These are phyloP conservation scores for Binderoboletus segoi DNA, from an alignment of 1,284 basidiomycete species.

Conservation along the genomic window DNA sequence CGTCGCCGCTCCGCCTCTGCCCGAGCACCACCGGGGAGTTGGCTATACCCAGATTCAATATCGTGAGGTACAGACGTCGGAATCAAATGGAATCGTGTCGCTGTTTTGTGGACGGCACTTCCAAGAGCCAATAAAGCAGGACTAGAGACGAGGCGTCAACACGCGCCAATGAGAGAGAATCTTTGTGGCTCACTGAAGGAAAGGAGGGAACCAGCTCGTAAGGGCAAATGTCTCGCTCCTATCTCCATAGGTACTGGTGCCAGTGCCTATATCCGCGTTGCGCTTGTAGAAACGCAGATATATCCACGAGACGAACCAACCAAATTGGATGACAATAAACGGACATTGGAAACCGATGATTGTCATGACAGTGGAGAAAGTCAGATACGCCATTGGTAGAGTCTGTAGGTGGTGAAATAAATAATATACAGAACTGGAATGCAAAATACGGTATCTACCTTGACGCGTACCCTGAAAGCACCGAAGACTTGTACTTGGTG, in stretches of 20 bases:
- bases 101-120: slow-evolving; percentile 69
- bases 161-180: slow-evolving; percentile 44
- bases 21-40: slow-evolving; percentile 81
- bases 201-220: slow-evolving; percentile 94
- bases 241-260: slow-evolving; percentile 78
- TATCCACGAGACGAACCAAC: slow-evolving; percentile 94
- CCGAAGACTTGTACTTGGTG: slow-evolving; percentile 95
- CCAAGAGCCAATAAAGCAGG: slow-evolving; percentile 66
- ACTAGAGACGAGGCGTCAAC: slow-evolving; percentile 27
- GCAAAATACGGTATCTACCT: slow-evolving; percentile 57
- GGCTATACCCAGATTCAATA: slow-evolving; percentile 75
- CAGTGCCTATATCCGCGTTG: slow-evolving; percentile 62
- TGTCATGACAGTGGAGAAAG: slow-evolving; percentile 87
- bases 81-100: slow-evolving; percentile 81
- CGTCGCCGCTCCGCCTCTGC: slow-evolving; percentile 93
- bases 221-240: slow-evolving; percentile 97
- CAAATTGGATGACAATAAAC: slow-evolving; percentile 96
- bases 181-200: slow-evolving; percentile 70
- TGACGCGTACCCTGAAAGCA: slow-evolving; percentile 84
- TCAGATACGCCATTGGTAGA: slow-evolving; percentile 92
- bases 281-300: slow-evolving; percentile 98
- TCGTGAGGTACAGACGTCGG: slow-evolving; percentile 61
- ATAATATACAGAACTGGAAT: not conserved
- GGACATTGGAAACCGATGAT: slow-evolving; percentile 90
- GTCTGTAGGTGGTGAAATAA: slow-evolving; percentile 49